Base-by-base conservation (phyloP, 345 rosid genomes). In the Erysimum cheiranthoides region DNA sequence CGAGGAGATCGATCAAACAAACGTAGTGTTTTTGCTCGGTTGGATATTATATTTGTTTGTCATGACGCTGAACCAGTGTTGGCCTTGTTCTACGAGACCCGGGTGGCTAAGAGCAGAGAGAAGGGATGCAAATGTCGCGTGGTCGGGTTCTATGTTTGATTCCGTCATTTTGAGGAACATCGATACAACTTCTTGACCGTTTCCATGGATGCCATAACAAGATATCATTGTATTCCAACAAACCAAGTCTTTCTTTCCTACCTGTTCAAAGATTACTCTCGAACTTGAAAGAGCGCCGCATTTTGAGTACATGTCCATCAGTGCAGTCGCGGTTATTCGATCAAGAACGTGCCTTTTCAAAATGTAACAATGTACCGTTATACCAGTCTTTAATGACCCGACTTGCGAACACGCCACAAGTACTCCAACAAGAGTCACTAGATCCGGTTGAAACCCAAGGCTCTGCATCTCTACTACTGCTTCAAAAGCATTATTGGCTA, bases 71-170 rank as follows among this genome's bases (percentile, higher is more conserved):
- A 86, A 90, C 87, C 92, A 88, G 61, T 81, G 62, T 40, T 38
- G 83, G 76, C 95, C 90, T 81, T 85, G 88, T 81, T 84, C 84
- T 13, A 89, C 85, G 2, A 84, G 76, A 56, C 91, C 95, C 0
- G 89, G 83, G 85, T 89, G 96, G 81, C 92, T 79, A 61, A 85
- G 76, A 74, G 95, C 93, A 63, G 93, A 89, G 43, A 89, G 88
- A 60, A 93, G 88, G 16, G 92, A 74, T 11, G 87, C 79, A 79
- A 89, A 93, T 12, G 95, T 90, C n/a, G 83, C 82, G 30, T 81
- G 89, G 80, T 90, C 87, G 0, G 96, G 95, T 54, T 73, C 82
- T 49, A 80, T 10, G 38, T 71, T 71, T 28, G 85, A 68, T 68
- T 81, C 79, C 34, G 16, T 81, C 90, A 90, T 85, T 78, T 81